Percentiles rank a stretch among this genome's conserved stretches.
Conservation (phyloP, 305 asterid species). For the Withania somnifera region DNA sequence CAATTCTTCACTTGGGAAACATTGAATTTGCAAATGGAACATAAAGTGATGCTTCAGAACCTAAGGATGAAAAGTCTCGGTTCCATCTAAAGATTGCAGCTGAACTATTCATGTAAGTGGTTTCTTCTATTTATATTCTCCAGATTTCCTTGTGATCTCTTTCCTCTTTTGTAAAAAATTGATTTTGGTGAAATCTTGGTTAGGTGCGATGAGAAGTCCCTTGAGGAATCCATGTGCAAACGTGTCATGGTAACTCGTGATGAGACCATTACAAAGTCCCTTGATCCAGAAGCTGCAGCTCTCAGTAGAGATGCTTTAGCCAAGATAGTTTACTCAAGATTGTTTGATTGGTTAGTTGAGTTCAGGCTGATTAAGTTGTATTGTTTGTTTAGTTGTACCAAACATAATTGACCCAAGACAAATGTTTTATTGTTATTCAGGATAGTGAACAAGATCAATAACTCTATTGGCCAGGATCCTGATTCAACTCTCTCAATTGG, state of each 20-base stretch:
- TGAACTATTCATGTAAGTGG: conserved; percentile 51
- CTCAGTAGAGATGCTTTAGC: conserved; percentile 78
- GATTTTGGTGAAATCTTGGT: conserved; percentile 11
- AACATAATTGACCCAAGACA: background rate
- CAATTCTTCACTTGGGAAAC: conserved; percentile 82
- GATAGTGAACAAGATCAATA: conserved; percentile 84
- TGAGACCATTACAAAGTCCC: conserved; percentile 73
- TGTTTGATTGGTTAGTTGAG: conserved; percentile 74
- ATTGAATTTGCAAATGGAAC: conserved; percentile 58
- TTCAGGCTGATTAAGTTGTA: background rate
- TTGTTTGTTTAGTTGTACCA: background rate
- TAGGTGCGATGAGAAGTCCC: conserved; percentile 69
- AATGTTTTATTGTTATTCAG: conserved; percentile 29
- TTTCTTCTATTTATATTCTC: conserved; percentile 1
- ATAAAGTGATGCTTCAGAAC: conserved; percentile 47
- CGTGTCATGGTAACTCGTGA: conserved; percentile 84
- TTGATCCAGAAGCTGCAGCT: conserved; percentile 59
- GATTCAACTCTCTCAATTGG: conserved; percentile 71
- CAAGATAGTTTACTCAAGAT: conserved; percentile 64
- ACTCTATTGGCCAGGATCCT: conserved; percentile 88
- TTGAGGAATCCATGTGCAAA: conserved; percentile 73
- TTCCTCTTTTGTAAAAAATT: conserved; percentile 10
- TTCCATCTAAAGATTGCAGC: conserved; percentile 59
- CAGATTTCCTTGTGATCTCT: background rate
- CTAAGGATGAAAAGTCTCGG: conserved; percentile 60